Evolutionary conservation across 2,329 filamentous ascomycete species (phyloP).

Genomic region (Endocalyx cinctus): DNA sequence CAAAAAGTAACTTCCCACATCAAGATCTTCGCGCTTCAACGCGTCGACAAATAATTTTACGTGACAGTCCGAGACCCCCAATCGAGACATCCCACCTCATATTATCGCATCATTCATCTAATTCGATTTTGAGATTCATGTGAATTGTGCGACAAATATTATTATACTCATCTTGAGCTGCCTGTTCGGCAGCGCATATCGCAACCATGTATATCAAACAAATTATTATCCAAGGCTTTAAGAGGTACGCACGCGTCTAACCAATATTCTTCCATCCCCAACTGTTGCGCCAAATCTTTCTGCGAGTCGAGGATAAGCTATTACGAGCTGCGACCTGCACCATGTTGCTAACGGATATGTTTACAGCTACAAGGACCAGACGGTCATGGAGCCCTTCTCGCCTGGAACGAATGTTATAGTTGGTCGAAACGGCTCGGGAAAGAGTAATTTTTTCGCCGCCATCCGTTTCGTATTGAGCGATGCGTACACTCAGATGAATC

Average conservation of each 20-base stretch:
- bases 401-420: slow-evolving; percentile 98
- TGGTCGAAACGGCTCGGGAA: slow-evolving; percentile 97
- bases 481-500: slow-evolving; percentile 92
- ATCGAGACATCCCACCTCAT: slow-evolving; percentile 7
- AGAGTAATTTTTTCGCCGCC: slow-evolving; percentile 99
- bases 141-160: slow-evolving; percentile 18
- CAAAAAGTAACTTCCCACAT: slow-evolving; percentile 9
- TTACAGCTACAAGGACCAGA: slow-evolving; percentile 95
- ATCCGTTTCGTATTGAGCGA: slow-evolving; percentile 98
- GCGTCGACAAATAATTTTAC: slow-evolving; percentile 21
- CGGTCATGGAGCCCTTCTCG: slow-evolving; percentile 96
- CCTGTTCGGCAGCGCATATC: slow-evolving; percentile 28
- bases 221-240: slow-evolving; percentile 99
- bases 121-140: no score
- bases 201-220: slow-evolving; percentile 94
- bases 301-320: no score
- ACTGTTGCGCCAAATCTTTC: no score
- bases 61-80: slow-evolving; percentile 17
- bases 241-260: slow-evolving; percentile 61
- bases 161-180: slow-evolving; percentile 24
- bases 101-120: no score
- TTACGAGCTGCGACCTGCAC: slow-evolving; percentile 4
- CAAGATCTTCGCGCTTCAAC: slow-evolving; percentile 18
- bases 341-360: slow-evolving; percentile 19
- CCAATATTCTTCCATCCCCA: no score